Percentiles rank a stretch among this genome's conserved stretches.
Conservation (phyloP, 1,139 yeast species). For the Pichia sp. region DNA sequence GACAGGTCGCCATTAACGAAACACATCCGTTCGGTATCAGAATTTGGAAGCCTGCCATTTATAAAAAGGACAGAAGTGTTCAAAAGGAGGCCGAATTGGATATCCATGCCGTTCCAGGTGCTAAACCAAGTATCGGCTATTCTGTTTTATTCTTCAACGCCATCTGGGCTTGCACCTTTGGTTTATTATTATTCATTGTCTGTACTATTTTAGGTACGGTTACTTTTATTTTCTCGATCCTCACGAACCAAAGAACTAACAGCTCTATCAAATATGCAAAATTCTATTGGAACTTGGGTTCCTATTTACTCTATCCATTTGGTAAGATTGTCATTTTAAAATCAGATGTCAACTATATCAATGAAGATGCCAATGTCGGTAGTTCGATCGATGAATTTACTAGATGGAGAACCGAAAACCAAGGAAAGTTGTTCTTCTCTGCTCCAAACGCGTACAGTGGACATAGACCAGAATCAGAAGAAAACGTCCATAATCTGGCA, state of each 20-base stretch:
- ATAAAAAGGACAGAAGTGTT: constrained; percentile 89
- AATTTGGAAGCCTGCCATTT: constrained; percentile 97
- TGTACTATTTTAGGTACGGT: constrained; percentile 47
- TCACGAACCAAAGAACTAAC: constrained; percentile 30
- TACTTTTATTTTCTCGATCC: constrained; percentile 45
- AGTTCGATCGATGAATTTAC: constrained; percentile 81
- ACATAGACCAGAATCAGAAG: background rate
- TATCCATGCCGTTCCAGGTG: constrained; percentile 68
- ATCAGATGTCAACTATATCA: constrained; percentile 75
- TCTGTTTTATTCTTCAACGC: constrained; percentile 69
- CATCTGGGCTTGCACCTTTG: constrained; percentile 76
- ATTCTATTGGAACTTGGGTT: constrained; percentile 61
- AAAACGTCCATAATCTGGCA: background rate
- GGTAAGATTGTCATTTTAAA: constrained; percentile 83
- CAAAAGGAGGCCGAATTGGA: constrained; percentile 92
- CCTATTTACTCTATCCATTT: constrained; percentile 78
- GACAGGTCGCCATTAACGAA: constrained; percentile 94
- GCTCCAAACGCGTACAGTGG: constrained; percentile 34
- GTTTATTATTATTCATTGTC: constrained; percentile 53
- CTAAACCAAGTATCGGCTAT: constrained; percentile 52
- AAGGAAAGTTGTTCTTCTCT: constrained; percentile 69
- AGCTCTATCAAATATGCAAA: constrained; percentile 57
- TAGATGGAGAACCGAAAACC: constrained; percentile 77
- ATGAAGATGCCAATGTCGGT: constrained; percentile 90
- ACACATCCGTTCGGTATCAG: constrained; percentile 99